Evolutionary conservation across 2,329 filamentous ascomycete species (phyloP).

Genomic region (Tolypocladium amazonense): DNA sequence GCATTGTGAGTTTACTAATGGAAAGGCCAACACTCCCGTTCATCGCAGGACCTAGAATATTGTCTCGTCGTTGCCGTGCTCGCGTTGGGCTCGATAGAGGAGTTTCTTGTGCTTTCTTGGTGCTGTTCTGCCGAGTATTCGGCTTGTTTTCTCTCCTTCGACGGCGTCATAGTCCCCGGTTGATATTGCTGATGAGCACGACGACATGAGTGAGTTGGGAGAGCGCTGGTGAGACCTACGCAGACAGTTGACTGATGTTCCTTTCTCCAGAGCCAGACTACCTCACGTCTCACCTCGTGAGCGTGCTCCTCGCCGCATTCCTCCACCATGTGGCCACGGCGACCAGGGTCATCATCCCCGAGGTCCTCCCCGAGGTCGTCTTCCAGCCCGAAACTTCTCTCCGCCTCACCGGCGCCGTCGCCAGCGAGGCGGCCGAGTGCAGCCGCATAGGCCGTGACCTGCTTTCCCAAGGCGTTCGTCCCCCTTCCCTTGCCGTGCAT

Average conservation of each 20-base stretch:
- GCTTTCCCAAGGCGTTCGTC: conserved; percentile 38
- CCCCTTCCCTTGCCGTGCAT: background rate
- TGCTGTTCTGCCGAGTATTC: background rate
- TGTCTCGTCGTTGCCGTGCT: background rate
- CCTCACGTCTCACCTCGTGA: background rate
- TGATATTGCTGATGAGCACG: background rate
- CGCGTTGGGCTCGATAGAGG: background rate
- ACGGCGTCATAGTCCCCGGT: background rate
- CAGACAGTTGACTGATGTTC: background rate
- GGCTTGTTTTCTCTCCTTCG: background rate
- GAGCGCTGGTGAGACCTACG: background rate
- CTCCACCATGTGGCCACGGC: conserved; percentile 1
- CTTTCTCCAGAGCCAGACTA: background rate
- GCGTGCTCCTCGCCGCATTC: conserved; percentile 1
- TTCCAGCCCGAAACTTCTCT: conserved; percentile 8
- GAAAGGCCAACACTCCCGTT: background rate
- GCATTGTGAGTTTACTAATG: no score
- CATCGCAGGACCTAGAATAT: background rate
- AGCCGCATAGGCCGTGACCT: conserved; percentile 58
- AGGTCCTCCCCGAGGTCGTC: conserved; percentile 11
- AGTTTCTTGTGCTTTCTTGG: background rate
- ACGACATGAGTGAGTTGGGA: background rate
- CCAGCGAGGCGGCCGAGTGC: conserved; percentile 59
- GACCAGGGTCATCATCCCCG: conserved; percentile 7
- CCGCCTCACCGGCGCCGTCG: conserved; percentile 48